phyloP scores from a whole-genome alignment of 2,329 filamentous ascomycete genomes.

The Aspergillus novofumigatus region DNA sequence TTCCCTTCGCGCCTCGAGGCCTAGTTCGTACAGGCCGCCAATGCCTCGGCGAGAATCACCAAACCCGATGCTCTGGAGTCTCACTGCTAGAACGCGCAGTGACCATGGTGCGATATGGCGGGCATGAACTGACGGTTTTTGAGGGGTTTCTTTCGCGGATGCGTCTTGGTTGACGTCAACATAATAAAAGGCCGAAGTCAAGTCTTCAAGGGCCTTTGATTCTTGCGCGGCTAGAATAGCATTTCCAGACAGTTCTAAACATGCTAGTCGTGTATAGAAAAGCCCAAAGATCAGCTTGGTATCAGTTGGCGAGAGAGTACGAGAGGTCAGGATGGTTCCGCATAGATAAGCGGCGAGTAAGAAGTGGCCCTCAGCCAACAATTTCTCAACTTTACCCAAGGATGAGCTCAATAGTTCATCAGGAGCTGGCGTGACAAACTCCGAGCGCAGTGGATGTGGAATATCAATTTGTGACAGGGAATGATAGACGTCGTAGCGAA shows the following conservation, averaged over 20 bases:
- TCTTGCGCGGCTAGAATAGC: constrained; percentile 64
- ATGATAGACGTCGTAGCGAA: constrained; percentile 79
- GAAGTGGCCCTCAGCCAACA: constrained; percentile 72
- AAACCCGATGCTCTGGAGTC: constrained; percentile 81
- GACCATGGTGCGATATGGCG: constrained; percentile 79
- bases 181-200: constrained; percentile 54
- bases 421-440: constrained; percentile 59
- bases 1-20: constrained; percentile 66
- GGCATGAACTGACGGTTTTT: constrained; percentile 61
- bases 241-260: constrained; percentile 73
- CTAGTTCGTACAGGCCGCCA: constrained; percentile 87
- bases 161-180: constrained; percentile 27
- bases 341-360: constrained; percentile 63
- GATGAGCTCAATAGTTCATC: constrained; percentile 50
- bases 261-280: constrained; percentile 76
- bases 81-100: constrained; percentile 74
- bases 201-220: constrained; percentile 58
- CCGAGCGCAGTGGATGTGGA: constrained; percentile 64
- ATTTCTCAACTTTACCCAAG: constrained; percentile 51
- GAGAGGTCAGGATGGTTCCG: constrained; percentile 40
- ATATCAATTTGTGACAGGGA: constrained; percentile 62
- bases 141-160: constrained; percentile 53
- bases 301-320: constrained; percentile 46
- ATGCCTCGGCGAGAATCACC: constrained; percentile 79
- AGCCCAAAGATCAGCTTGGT: constrained; percentile 67